Evolutionary conservation across 2,329 filamentous ascomycete species (phyloP), one percentile per base, ranked within the genome.

Genomic region (Nigrospora sphaerica): DNA sequence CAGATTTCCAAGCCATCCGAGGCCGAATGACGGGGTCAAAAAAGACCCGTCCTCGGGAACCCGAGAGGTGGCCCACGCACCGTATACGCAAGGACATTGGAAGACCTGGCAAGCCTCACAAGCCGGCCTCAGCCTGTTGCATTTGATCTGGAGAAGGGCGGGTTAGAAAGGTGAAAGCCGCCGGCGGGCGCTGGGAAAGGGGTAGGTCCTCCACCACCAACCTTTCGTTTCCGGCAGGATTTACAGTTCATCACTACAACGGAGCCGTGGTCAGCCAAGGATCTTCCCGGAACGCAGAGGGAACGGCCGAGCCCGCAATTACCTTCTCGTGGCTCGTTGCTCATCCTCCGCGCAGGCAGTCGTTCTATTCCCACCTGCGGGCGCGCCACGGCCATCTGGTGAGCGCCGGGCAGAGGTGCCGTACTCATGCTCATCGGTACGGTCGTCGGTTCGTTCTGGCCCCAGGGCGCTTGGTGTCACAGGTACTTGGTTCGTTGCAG

Each of bases 81-180:
- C 89, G 66, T 95, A 95, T 49, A 95, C 77, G 68, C 89, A 95
- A 32, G 86, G 81, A 62, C 87, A 92, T 60, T 92, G 87, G 59
- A 95, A 95, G 47, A 93, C 85, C 65, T 89, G 87, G 60, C 89
- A 95, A 47, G 89, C 88, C 64, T 95, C 89, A 60, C 89, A 95
- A 39, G 86, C 85, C 33, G 89, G 89, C 41, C 87, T 81, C 53
- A 91, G 71, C 47, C 89, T 81, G 65, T 93, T 95, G 71, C 89
- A 95, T 71, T 95, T 95, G 70, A 95, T 95, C 88, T 95, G 58
- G 18, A 44, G 42, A 39, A 41, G 47, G 39, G 45, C 36, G 43
- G 39, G 53, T 59, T 58, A 60, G 57, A 50, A 33, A 18, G 13
- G 12, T 18, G 32, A 32, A 45, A 32, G 39, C 40, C 43, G 23